Base-by-base conservation (phyloP, 306 rosid species). In the Elaeagnus macrophylla region DNA sequence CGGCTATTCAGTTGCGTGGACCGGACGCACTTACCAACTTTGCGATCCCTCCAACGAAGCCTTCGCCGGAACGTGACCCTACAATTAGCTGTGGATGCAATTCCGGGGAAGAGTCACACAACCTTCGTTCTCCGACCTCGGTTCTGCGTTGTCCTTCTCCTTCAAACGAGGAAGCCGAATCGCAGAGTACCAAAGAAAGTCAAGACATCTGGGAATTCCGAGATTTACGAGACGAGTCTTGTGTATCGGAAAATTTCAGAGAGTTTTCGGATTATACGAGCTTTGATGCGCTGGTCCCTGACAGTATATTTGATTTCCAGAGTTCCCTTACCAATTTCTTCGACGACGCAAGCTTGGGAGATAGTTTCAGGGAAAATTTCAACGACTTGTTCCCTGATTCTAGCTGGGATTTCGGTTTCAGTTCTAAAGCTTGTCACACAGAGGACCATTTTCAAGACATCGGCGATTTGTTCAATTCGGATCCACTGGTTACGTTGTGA, bases 21-120 rank as follows among this genome's bases (percentile, higher is more conserved):
- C 73, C 99, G 1, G 83, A 84, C 74, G 99, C 99, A 67, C 85
- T 87, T 56, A 91, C 99, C 15, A 91, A 91, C 77, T 84, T 91
- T 57, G 60, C 70, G 3, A 48, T 50, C 0, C 60, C 78, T 1
- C 85, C 82, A 1, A 17, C 60, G 0, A 59, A 47, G 37, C 49
- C 49, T n/a, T 39, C 14, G 8, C 51, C 77, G n/a, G 71, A 53
- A 13, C 48, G 10, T 0, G 49, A 69, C 42, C 57, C 75, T 15
- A 51, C 5, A 0, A 8, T 39, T 1, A n/a, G 57, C 64, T 51
- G 44, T 39, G 68, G 69, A 12, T 79, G 64, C 78, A 62, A 51
- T 19, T 80, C 94, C 56, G 79, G 73, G 1, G 86, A 80, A 2
- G 89, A 84, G 44, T 76, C 85, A 1, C 72, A 74, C 39, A 71